Conservation (phyloP, 2,329 filamentous ascomycete species). For the Ambrosiella beaveri region DNA sequence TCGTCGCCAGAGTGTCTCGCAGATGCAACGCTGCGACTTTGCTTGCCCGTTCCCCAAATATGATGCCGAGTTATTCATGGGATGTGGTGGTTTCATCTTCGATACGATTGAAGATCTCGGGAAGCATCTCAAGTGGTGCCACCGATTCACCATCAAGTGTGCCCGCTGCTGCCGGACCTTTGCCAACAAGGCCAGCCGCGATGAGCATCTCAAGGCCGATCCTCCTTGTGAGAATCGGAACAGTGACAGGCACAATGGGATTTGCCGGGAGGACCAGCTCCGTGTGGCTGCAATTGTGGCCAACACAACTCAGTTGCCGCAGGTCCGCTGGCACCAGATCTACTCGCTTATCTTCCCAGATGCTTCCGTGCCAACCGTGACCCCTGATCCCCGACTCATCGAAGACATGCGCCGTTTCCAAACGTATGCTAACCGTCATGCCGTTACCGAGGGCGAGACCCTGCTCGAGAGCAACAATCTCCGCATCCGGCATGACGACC, state of each 20-base stretch:
- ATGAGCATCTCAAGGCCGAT: slow-evolving; percentile 9
- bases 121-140: slow-evolving; percentile 10
- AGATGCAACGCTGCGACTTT: not conserved
- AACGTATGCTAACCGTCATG: not conserved
- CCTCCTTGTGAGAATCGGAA: slow-evolving; percentile 1
- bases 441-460: not conserved
- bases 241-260: slow-evolving; percentile 5
- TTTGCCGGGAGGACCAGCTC: not conserved
- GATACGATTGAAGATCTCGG: slow-evolving; percentile 3
- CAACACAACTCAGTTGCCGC: not conserved
- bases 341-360: slow-evolving; percentile 6
- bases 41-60: slow-evolving; percentile 11
- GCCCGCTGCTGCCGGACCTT: slow-evolving; percentile 11
- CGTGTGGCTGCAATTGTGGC: slow-evolving; percentile 4
- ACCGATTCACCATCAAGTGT: slow-evolving; percentile 10
- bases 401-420: not conserved
- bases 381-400: not conserved
- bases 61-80: slow-evolving; percentile 4
- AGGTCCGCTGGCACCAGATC: slow-evolving; percentile 3
- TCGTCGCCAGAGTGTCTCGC: not conserved
- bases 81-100: slow-evolving; percentile 10
- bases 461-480: not conserved
- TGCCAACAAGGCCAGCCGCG: not conserved
- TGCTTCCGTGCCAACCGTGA: not conserved
- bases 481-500: not conserved